These are phyloP conservation scores for Ophiostoma tasmaniense DNA, from an alignment of 2,329 filamentous ascomycete species.

Conservation along the genomic window DNA sequence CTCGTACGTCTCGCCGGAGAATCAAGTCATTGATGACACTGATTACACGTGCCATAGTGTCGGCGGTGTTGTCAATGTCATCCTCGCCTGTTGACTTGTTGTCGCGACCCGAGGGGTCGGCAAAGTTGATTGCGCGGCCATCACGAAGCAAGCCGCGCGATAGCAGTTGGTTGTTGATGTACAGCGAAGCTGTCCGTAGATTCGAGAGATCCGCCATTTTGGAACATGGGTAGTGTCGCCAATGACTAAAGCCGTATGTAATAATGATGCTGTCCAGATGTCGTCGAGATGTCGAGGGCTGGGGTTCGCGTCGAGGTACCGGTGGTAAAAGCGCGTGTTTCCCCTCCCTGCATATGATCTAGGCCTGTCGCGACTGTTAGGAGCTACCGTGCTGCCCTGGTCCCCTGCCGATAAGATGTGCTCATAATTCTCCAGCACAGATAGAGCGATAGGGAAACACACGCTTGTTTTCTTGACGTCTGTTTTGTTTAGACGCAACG, in stretches of 20 bases:
- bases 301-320: neutral
- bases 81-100: constrained; percentile 25
- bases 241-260: neutral
- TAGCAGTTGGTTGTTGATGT: constrained; percentile 64
- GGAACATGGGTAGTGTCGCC: neutral
- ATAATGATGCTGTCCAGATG: neutral
- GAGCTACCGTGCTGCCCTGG: neutral
- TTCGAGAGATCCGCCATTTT: constrained; percentile 52
- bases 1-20: constrained; percentile 68
- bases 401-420: constrained; percentile 5
- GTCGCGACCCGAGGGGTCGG: constrained; percentile 56
- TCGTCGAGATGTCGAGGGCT: neutral
- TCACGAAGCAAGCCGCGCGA: constrained; percentile 57
- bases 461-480: constrained; percentile 1
- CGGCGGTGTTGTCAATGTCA: constrained; percentile 23
- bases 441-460: neutral
- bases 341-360: neutral
- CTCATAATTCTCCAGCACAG: neutral
- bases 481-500: constrained; percentile 9
- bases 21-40: constrained; percentile 91
- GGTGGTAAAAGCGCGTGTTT: neutral
- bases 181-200: constrained; percentile 57
- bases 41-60: constrained; percentile 71
- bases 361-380: neutral
- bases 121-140: constrained; percentile 75